Evolutionary conservation across 2,329 filamentous ascomycete species (phyloP).

Genomic region (Sporothrix sp.): DNA sequence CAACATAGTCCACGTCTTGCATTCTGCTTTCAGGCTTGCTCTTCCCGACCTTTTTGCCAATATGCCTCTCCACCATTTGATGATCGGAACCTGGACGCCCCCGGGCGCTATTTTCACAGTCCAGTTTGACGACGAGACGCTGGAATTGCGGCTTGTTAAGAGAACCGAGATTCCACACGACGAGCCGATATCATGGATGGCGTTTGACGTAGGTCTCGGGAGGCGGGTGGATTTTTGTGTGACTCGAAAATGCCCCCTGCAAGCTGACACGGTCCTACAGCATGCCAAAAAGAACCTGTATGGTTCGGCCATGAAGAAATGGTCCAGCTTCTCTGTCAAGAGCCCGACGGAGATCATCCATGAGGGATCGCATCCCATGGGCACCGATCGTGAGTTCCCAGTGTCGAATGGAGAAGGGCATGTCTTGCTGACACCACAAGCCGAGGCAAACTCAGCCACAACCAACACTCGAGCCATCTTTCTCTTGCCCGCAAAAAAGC

Average conservation of each 20-base stretch:
- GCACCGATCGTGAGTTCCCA: slow-evolving; percentile 56
- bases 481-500: slow-evolving; percentile 65
- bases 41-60: too few relatives aligned
- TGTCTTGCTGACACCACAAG: slow-evolving; percentile 30
- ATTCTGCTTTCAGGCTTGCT: too few relatives aligned
- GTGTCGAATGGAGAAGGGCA: neutral
- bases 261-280: slow-evolving; percentile 33
- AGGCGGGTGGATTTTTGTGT: too few relatives aligned
- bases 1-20: too few relatives aligned
- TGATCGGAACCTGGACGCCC: slow-evolving; percentile 86
- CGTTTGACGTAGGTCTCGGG: slow-evolving; percentile 58
- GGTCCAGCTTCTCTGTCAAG: slow-evolving; percentile 71
- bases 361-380: slow-evolving; percentile 63
- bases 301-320: slow-evolving; percentile 88
- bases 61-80: slow-evolving; percentile 77
- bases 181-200: slow-evolving; percentile 91
- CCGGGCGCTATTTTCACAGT: slow-evolving; percentile 86
- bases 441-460: slow-evolving; percentile 54
- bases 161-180: slow-evolving; percentile 71
- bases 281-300: slow-evolving; percentile 78
- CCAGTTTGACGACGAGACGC: slow-evolving; percentile 71
- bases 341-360: slow-evolving; percentile 68
- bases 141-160: slow-evolving; percentile 66
- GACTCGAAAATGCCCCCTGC: too few relatives aligned
- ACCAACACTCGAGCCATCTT: slow-evolving; percentile 87